Evolutionary conservation across 495 filamentous ascomycete genomes (phyloP).

Genomic region (Penicillium paxilli): DNA sequence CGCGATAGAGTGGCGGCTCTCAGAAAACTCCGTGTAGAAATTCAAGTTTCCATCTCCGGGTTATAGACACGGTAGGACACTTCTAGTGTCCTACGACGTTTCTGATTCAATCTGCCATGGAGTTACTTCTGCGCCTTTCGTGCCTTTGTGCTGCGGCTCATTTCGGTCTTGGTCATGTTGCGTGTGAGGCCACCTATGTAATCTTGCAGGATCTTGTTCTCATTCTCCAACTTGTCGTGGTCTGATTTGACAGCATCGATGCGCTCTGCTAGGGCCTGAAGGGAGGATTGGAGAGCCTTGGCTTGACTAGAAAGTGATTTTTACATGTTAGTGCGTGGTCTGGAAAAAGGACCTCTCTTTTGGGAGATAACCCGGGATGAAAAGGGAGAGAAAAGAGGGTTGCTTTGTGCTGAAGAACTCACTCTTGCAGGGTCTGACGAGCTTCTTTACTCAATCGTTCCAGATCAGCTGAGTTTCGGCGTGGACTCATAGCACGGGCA

Average conservation of each 20-base stretch:
- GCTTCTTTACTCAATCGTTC: constrained; percentile 83
- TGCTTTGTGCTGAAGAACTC: too few relatives aligned
- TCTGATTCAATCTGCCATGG: background rate
- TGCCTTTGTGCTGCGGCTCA: constrained; percentile 44
- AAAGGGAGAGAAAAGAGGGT: background rate
- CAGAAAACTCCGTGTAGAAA: constrained; percentile 6
- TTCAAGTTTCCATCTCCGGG: background rate
- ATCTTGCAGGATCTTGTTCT: constrained; percentile 93
- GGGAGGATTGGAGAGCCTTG: constrained; percentile 79
- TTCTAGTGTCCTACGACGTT: constrained; percentile 6
- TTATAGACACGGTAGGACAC: constrained; percentile 4
- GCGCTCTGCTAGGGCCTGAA: constrained; percentile 83
- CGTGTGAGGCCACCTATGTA: constrained; percentile 61
- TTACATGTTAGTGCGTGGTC: background rate
- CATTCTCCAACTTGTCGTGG: constrained; percentile 89
- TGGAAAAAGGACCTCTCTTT: background rate
- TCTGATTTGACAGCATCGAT: constrained; percentile 93
- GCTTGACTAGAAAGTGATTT: constrained; percentile 67
- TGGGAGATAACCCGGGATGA: background rate
- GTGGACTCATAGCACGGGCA: constrained; percentile 91
- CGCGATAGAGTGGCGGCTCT: constrained; percentile 2
- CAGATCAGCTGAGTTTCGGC: constrained; percentile 84
- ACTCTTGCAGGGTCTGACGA: constrained; percentile 64
- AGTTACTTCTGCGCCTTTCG: constrained; percentile 47
- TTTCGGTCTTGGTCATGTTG: constrained; percentile 53